Base-by-base conservation (phyloP, 768 basidiomycete species). In the Boletus vinaceobasis region DNA sequence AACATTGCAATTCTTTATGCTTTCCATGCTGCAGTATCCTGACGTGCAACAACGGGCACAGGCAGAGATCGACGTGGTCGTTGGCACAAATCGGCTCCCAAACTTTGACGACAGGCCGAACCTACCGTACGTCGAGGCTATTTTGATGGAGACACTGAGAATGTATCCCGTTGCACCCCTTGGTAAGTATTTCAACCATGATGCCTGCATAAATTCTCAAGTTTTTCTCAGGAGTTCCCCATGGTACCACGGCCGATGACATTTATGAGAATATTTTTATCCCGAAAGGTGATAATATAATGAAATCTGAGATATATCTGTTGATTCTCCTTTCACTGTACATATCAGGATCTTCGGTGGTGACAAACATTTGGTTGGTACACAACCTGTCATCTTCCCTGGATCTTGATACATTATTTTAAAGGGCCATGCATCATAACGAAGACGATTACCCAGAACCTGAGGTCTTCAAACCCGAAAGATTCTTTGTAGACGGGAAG, bases 21-120 rank as follows among this genome's bases (percentile, higher is more conserved):
- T 73, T n/a, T 66, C 64, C 13, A 74, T 74, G 67, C 29, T 66
- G 8, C 52, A 55, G 7, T 39, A 71, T 48, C 73, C 73, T 1
- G 66, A 68, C 9, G 62, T 69, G n/a, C 72, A 74, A 43, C 43
- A 49, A 11, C 56, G 53, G 23, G 73, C 72, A 29, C 60, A 68
- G 7, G 63, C 61, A 33, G 73, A 73, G 53, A 51, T 75, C 10
- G 62, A 66, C 11, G 37, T 48, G 0, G 64, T 69, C 17, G 56
- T 74, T 38, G 74, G 74, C 5, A 57, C 40, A 13, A 48, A 56
- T 39, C 52, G 67, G 10, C 57, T 72, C 14, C 73, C 73, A 6
- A 52, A 46, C 10, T 60, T 66, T 19, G 57, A 54, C 17, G 67
- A 72, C 31, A 48, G 60, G 46, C 46, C 55, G 4, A 39, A 40